Evolutionary conservation across 192 early-diverging fungal species (phyloP), one percentile per base, ranked within the genome.

Genomic region (Backusella luteola): DNA sequence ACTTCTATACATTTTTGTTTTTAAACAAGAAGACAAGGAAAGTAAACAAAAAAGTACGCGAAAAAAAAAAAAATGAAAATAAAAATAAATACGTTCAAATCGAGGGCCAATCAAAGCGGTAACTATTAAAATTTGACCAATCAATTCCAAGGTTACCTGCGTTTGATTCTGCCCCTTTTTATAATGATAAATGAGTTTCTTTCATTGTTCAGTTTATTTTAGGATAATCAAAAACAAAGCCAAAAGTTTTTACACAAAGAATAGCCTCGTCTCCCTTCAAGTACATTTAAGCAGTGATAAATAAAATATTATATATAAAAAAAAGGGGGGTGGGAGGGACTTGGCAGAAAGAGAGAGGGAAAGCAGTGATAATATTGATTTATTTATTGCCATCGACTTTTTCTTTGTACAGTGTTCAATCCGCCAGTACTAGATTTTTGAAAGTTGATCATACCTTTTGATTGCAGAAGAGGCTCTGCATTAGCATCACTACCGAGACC

Each of bases 301-400:
- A 32, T 32, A 32, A 32, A 32, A 32, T 32, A 32, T 32, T 32
- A 32, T 2, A 2, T 32, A 32, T 32, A 49, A 49, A 49, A 6
- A 49, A n/a, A n/a, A n/a, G n/a, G n/a, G n/a, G n/a, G n/a, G n/a
- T n/a, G n/a, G 19, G 19, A 4, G 17, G 19, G 46, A 19, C 19
- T 19, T 19, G 19, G 6, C 3, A 49, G 19, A 19, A 19, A 49
- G 19, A 49, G n/a, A 46, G 15, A n/a, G 15, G 17, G 17, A 23
- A 56, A 53, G 17, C 17, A 19, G 49, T 53, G 42, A 23, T 56
- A 56, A 11, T 59, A 59, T 39, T 69, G 38, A 38, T 38, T 69
- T 69, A 21, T 32, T 71, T 46, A 71, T 46, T 71, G 69, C 70
- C 70, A 71, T 44, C 41, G 29, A 71, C 70, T 71, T 32, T 39